Base-by-base conservation (phyloP, 2,329 filamentous ascomycete species). In the Daldinia sp. region DNA sequence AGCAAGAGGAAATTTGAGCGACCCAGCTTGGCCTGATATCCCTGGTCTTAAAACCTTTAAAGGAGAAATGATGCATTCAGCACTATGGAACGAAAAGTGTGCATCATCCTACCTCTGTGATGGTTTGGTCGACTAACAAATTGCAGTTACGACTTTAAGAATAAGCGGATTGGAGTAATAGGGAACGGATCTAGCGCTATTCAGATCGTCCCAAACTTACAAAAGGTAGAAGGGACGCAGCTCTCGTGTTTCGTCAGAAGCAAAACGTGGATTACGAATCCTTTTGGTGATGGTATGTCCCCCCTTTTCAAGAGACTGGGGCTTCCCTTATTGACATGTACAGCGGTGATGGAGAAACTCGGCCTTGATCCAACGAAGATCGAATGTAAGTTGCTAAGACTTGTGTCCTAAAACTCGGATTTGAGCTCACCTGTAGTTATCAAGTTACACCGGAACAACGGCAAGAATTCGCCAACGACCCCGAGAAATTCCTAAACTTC, bases 101-200 rank as follows among this genome's bases (percentile, higher is more conserved):
- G 78, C 65, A 18, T 10, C 37, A 7, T 33, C 10, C 26, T 7
- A 7, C 3, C n/a, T 7, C 18, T 18, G 50, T 61, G 64, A 20
- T 30, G n/a, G 12, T 18, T 15, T 28, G 44, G 60, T 18, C 6
- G 64, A 39, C 70, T 74, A 41, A 68, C 39, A 1, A 28, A 13
- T 1, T n/a, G 48, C 46, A 83, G 81, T 23, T 85, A 82, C 69
- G 82, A 86, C 72, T 84, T 85, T 56, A 78, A 72, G 46, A 80
- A 82, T 67, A 87, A 87, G 75, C 78, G 77, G 60, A 77, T 87
- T 15, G 85, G 82, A 6, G 76, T 87, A 4, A 83, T 87, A 51
- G 85, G 85, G n/a, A 84, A 83, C 61, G 85, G 85, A 12, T 84
- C 83, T 20, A 86, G 83, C 69, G 81, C 81, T 0, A 86, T 87